phyloP scores from a whole-genome alignment of 768 basidiomycete genomes.

The Phaeotremella fagi region DNA sequence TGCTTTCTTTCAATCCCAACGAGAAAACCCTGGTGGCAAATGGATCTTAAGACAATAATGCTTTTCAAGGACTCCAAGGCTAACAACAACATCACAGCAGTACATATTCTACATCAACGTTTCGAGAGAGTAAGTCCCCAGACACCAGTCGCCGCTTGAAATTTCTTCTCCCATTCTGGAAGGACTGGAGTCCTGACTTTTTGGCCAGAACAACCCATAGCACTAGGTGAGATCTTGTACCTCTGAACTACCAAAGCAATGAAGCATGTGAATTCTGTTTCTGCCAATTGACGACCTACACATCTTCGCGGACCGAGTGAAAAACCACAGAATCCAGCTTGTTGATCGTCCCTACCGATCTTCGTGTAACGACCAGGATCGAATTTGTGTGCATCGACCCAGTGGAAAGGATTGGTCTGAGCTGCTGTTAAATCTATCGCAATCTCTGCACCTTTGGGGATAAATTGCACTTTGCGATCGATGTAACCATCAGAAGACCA shows the following conservation, averaged over 20 bases:
- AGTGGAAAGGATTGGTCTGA: conserved; percentile 17
- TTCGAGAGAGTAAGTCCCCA: too few species aligned
- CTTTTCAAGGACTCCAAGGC: too few species aligned
- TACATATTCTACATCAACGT: too few species aligned
- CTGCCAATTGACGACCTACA: conserved; percentile 28
- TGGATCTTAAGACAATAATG: too few species aligned
- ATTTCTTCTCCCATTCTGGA: background rate
- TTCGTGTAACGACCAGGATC: conserved; percentile 12
- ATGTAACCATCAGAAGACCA: conserved; percentile 16
- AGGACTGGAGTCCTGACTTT: too few species aligned
- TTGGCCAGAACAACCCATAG: too few species aligned
- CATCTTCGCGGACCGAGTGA: conserved; percentile 18
- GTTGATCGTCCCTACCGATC: background rate
- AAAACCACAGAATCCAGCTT: conserved; percentile 13
- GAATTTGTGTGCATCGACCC: conserved; percentile 10
- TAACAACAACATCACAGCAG: too few species aligned
- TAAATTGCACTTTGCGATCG: conserved; percentile 2
- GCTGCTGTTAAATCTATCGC: conserved; percentile 22
- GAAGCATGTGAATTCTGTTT: conserved; percentile 26
- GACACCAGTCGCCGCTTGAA: too few species aligned
- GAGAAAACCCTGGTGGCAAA: too few species aligned
- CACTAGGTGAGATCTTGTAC: too few species aligned
- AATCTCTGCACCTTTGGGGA: conserved; percentile 24
- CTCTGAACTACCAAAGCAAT: conserved; percentile 11
- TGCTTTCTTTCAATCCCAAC: too few species aligned